Evolutionary conservation across 106 monocot species (phyloP).

Genomic region (Iris macrosiphon): DNA sequence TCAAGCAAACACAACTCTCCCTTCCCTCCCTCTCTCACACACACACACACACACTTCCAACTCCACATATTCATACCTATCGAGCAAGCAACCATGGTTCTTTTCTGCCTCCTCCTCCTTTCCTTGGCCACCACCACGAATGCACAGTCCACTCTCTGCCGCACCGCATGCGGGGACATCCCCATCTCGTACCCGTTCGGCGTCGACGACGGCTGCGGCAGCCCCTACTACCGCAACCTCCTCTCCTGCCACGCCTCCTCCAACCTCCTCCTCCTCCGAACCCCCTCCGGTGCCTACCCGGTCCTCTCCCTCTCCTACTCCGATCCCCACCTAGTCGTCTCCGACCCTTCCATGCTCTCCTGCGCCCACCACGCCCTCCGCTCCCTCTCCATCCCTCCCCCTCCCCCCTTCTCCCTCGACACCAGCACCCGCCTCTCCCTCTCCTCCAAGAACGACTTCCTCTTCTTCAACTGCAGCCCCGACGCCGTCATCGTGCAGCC

Average conservation of each 20-base stretch:
- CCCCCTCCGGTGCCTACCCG: conserved; percentile 53
- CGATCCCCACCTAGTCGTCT: neutral
- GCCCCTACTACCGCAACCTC: conserved; percentile 53
- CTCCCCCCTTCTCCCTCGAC: conserved; percentile 71
- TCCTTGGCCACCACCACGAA: neutral
- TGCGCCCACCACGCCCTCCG: conserved; percentile 16
- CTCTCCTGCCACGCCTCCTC: conserved; percentile 28
- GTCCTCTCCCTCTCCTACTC: conserved; percentile 35
- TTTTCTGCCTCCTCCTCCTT: conserved; percentile 9
- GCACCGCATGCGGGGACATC: conserved; percentile 45
- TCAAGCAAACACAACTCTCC: no score
- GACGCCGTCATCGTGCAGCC: conserved; percentile 52
- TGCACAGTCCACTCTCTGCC: conserved; percentile 47
- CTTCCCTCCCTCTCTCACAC: no score
- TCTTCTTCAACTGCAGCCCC: conserved; percentile 79
- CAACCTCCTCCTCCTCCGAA: conserved; percentile 41
- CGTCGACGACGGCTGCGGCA: conserved; percentile 83
- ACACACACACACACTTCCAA: no score
- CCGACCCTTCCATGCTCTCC: conserved; percentile 69
- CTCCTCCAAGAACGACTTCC: conserved; percentile 59
- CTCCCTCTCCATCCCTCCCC: neutral
- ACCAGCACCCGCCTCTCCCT: conserved; percentile 68
- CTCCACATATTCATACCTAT: no score
- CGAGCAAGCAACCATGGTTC: no score
- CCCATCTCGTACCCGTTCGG: conserved; percentile 55